Evolutionary conservation across 345 rosid genomes (phyloP), one percentile per base, ranked within the genome.

Genomic region (Bruguiera parviflora): DNA sequence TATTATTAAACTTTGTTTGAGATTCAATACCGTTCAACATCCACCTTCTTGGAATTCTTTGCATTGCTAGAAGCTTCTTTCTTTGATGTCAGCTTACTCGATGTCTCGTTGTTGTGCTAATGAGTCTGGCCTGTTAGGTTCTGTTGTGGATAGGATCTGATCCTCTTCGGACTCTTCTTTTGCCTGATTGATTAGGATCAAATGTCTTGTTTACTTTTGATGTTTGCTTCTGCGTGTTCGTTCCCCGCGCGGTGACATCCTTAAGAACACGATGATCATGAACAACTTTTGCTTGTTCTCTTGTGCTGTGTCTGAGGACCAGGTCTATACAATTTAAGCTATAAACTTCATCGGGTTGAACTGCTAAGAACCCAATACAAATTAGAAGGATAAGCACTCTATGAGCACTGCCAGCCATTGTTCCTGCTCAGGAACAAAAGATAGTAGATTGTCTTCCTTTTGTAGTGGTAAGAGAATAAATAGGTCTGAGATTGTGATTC

Each of bases 101-200:
- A 11, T 20, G 37, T 32, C 73, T 59, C 18, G 62, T 65, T 46
- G 75, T 78, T 75, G 68, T 71, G 59, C 13, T 3, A 72, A 46
- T 33, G 67, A 71, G 66, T 74, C 53, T 69, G 29, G 61, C 46
- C 13, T 68, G 43, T 73, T 76, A 82, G 35, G 84, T 35, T 79
- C 82, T 83, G 90, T 92, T 92, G 80, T 92, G 97, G 72, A 91
- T 89, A 73, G 97, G 97, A 84, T 91, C 90, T 46, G 97, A 76
- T 63, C 96, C 97, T 84, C 87, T 73, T 77, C 86, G 76, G 11
- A 91, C 91, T 56, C 73, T 80, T 84, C 96, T 86, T 81, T 89
- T 87, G 84, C 92, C 84, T 60, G 95, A 79, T 73, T 73, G 80
- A 77, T 87, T 79, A 3, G 90, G 78, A 73, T 87, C 92, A 28